Conservation (phyloP, 345 rosid genomes). For the Kernera saxatilis region DNA sequence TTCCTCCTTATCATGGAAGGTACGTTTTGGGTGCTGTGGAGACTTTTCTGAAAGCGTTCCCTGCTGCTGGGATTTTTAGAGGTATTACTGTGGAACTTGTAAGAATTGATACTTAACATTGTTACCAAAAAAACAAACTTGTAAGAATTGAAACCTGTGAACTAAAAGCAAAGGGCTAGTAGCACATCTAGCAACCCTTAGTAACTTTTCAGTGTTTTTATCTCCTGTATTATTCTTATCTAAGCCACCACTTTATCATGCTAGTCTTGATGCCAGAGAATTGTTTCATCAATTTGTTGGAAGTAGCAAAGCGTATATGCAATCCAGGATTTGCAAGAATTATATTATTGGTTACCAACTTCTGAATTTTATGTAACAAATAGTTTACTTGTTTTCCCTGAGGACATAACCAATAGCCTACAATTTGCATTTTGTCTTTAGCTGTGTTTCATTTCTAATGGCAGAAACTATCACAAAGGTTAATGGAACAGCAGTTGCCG, state of each 20-base stretch:
- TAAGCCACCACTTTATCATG: neutral
- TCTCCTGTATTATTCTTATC: neutral
- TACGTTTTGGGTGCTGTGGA: slow-evolving; percentile 99
- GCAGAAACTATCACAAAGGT: slow-evolving; percentile 74
- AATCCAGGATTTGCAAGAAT: neutral
- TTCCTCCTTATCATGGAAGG: slow-evolving; percentile 35
- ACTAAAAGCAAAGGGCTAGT: neutral
- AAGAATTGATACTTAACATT: neutral
- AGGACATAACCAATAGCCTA: neutral
- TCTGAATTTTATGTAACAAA: neutral
- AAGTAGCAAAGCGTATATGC: slow-evolving; percentile 5
- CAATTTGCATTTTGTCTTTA: neutral
- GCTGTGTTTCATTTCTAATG: slow-evolving; percentile 11
- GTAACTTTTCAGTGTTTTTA: neutral
- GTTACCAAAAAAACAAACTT: too few species aligned
- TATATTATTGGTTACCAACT: slow-evolving; percentile 1
- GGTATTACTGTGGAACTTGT: slow-evolving; percentile 46
- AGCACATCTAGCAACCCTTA: neutral
- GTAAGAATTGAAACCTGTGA: slow-evolving; percentile 11
- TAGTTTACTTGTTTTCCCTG: neutral
- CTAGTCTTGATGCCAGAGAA: slow-evolving; percentile 4
- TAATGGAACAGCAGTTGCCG: slow-evolving; percentile 52
- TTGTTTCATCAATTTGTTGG: slow-evolving; percentile 21
- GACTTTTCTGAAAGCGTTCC: slow-evolving; percentile 92
- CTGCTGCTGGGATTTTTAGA: slow-evolving; percentile 92